phyloP scores from a whole-genome alignment of 352 stramenopile genomes.

The Phytophthora sansomeana region DNA sequence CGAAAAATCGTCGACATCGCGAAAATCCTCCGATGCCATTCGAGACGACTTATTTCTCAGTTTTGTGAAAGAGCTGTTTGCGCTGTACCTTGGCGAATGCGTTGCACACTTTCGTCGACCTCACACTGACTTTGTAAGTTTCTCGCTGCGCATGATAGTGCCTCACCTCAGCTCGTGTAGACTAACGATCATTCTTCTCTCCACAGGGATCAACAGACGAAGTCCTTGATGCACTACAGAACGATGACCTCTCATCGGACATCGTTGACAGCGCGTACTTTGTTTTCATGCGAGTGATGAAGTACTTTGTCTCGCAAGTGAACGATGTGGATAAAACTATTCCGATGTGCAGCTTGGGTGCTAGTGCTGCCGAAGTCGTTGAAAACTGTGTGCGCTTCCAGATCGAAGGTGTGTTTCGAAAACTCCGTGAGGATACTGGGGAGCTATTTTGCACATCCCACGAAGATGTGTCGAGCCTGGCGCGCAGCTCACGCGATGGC shows the following conservation, averaged over 20 bases:
- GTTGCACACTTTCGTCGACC: constrained; percentile 61
- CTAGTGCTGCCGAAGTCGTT: constrained; percentile 58
- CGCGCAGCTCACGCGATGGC: constrained; percentile 36
- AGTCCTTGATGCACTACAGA: constrained; percentile 36
- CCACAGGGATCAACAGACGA: constrained; percentile 61
- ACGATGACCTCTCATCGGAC: constrained; percentile 33
- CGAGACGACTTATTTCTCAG: constrained; percentile 73
- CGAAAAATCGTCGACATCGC: constrained; percentile 42
- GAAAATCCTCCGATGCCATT: constrained; percentile 51
- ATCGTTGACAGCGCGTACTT: constrained; percentile 74
- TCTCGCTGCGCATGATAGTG: neutral
- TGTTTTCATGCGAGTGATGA: constrained; percentile 85
- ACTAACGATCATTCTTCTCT: constrained; percentile 6
- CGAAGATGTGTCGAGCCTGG: constrained; percentile 52
- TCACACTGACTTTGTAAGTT: constrained; percentile 67
- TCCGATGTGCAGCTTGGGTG: constrained; percentile 59
- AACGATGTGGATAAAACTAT: constrained; percentile 63
- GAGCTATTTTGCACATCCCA: constrained; percentile 65
- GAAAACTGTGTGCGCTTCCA: constrained; percentile 80
- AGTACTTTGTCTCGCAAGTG: constrained; percentile 75
- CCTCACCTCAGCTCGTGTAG: too few species aligned
- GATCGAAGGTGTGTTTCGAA: constrained; percentile 76
- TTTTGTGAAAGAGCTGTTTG: constrained; percentile 78
- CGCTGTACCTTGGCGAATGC: constrained; percentile 62
- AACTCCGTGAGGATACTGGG: constrained; percentile 64